Percentiles rank a stretch among this genome's conserved stretches.
phyloP scores from a whole-genome alignment of 352 stramenopile species.

The Nothophytophthora sp. region DNA sequence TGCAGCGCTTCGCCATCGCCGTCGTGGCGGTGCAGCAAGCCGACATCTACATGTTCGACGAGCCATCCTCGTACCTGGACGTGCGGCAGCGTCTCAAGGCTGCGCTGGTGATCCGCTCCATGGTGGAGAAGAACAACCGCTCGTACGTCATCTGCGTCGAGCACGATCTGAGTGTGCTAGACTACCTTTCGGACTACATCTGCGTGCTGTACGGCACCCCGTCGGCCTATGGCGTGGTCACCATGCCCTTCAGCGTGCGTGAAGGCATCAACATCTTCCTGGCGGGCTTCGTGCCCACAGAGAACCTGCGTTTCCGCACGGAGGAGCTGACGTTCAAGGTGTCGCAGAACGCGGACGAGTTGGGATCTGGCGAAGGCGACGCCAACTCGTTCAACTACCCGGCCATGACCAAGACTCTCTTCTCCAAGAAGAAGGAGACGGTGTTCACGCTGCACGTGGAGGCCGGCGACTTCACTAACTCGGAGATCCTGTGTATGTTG shows the following conservation, averaged over 20 bases:
- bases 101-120: conserved; percentile 97
- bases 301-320: conserved; percentile 99
- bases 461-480: conserved; percentile 97
- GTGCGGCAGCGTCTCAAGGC: conserved; percentile 99
- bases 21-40: conserved; percentile 94
- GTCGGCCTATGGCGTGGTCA: conserved; percentile 99
- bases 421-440: conserved; percentile 93
- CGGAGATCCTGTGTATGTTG: conserved; percentile 99
- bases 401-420: conserved; percentile 98
- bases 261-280: conserved; percentile 99
- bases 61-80: conserved; percentile 99
- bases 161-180: conserved; percentile 99
- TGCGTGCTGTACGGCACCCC: conserved; percentile 99
- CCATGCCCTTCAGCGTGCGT: conserved; percentile 99
- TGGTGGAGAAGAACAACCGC: conserved; percentile 89
- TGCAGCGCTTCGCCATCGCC: conserved; percentile 99
- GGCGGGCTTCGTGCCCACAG: conserved; percentile 98
- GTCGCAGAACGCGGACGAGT: conserved; percentile 92
- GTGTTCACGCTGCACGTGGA: conserved; percentile 99
- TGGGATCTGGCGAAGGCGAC: conserved; percentile 84
- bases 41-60: conserved; percentile 99
- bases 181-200: conserved; percentile 99
- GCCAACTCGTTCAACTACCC: conserved; percentile 96
- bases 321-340: conserved; percentile 99
- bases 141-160: conserved; percentile 99